phyloP scores from a whole-genome alignment of 108 stramenopile genomes.

The Skeletonema grethae region DNA sequence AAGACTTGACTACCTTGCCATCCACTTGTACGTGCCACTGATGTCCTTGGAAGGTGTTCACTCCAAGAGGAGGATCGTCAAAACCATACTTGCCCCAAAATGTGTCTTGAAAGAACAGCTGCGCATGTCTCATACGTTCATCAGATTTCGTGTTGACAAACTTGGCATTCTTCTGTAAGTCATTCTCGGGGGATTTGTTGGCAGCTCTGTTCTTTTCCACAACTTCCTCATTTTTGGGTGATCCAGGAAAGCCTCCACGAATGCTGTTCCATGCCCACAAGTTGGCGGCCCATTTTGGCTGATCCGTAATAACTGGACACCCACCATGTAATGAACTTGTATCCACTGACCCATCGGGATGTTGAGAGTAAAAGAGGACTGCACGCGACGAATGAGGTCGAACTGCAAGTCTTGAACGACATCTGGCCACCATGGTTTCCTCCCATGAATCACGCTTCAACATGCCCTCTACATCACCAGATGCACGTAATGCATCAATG shows the following conservation, averaged over 20 bases:
- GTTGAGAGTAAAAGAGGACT: conserved; percentile 88
- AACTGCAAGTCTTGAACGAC: conserved; percentile 68
- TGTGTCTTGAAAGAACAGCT: conserved; percentile 68
- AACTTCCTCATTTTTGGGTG: conserved; percentile 63
- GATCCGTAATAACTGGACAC: conserved; percentile 82
- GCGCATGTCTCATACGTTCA: conserved; percentile 51
- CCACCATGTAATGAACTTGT: conserved; percentile 80
- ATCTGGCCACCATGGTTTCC: conserved; percentile 77
- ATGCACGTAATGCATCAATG: conserved; percentile 41
- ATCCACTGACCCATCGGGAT: conserved; percentile 81
- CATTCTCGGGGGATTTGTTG: conserved; percentile 13
- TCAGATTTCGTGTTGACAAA: conserved; percentile 71
- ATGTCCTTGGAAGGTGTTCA: conserved; percentile 83
- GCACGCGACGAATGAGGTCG: conserved; percentile 76
- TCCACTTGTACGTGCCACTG: conserved; percentile 78
- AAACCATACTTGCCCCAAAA: conserved; percentile 77
- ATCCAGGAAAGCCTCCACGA: conserved; percentile 50
- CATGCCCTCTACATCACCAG: conserved; percentile 50
- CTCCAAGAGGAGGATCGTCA: conserved; percentile 54
- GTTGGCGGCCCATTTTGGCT: conserved; percentile 59
- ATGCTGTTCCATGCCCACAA: conserved; percentile 67
- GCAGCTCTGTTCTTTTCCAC: conserved; percentile 40
- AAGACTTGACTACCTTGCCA: conserved; percentile 59
- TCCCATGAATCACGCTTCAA: conserved; percentile 79
- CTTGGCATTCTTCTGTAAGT: conserved; percentile 44